Evolutionary conservation across 495 filamentous ascomycete genomes (phyloP), one percentile per base, ranked within the genome.

Genomic region (Trichoderma virens): DNA sequence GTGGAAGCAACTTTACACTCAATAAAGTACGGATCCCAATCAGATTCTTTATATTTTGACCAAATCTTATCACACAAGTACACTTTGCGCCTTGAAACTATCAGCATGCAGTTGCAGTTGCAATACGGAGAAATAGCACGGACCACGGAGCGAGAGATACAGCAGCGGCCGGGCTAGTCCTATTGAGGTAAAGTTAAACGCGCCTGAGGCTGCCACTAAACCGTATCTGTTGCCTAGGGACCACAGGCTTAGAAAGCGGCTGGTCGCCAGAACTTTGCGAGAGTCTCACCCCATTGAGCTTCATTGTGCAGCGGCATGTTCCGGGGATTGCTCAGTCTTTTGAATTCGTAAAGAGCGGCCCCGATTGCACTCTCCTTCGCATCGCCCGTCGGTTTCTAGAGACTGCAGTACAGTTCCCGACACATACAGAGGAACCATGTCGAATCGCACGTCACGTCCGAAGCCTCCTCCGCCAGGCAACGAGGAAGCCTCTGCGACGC

Each of bases 401-500:
- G 9, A 9, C 8, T 8, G 9, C 9, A 47, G 20, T n/a, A n/a
- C n/a, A n/a, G n/a, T n/a, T n/a, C n/a, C n/a, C 34, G 2, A 35
- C 34, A 25, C n/a, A n/a, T 20, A 20, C 11, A 14, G 2, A 56
- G 11, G n/a, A 62, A 47, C 20, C 3, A 63, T 63, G 64, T 62
- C 64, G 2, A 30, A 66, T 61, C 71, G 73, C 66, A 90, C 88
- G 11, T 83, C 90, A 68, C 90, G 90, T 70, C 78, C 86, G 60
- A 91, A 91, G 71, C 83, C 87, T 63, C 74, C 85, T 20, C 83
- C 89, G 9, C 81, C 89, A 61, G 90, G 89, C 71, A 90, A 96
- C 70, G 92, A 97, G 76, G 93, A 97, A 80, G 92, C 92, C 4
- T 84, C 85, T 41, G 82, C 86, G 5, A 85, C 88, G 39, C 85